Percentiles rank a stretch among this genome's conserved stretches.
Conservation (phyloP, 176 grass and related monocot species). For the Cymbopogon citratus region DNA sequence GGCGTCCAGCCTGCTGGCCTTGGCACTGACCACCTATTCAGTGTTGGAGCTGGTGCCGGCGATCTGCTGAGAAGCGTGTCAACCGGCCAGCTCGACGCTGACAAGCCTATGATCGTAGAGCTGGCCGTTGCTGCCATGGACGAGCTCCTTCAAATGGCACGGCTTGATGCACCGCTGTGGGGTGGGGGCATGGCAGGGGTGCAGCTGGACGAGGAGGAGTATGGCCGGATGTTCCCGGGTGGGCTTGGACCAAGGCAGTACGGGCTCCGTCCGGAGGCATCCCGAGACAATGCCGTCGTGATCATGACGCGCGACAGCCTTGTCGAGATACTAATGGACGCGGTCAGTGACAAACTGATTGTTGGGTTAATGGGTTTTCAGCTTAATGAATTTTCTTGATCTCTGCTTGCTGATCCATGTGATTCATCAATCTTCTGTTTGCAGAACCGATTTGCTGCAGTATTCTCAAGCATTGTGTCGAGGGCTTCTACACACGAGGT, state of each 20-base stretch:
- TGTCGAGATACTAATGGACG: constrained; percentile 81
- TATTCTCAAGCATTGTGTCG: constrained; percentile 87
- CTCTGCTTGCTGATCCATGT: not conserved
- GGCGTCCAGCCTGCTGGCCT: constrained; percentile 15
- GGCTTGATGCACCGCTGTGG: constrained; percentile 69
- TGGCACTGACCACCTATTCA: constrained; percentile 42
- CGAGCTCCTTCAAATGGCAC: constrained; percentile 76
- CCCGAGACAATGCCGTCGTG: constrained; percentile 53
- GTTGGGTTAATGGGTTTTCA: not conserved
- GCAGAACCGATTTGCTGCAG: constrained; percentile 57
- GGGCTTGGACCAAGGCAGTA: constrained; percentile 63
- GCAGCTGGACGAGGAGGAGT: constrained; percentile 76
- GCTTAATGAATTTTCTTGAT: not conserved
- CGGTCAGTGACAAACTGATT: constrained; percentile 28
- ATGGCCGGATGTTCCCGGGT: constrained; percentile 49
- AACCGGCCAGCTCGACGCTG: constrained; percentile 37
- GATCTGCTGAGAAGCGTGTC: constrained; percentile 47
- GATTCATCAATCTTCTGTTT: not conserved
- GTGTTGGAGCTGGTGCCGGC: constrained; percentile 22
- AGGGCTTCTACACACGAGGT: constrained; percentile 61
- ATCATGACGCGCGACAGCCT: constrained; percentile 71
- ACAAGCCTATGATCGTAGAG: constrained; percentile 84
- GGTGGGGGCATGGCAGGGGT: not conserved
- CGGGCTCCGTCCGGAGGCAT: constrained; percentile 58
- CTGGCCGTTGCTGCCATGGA: constrained; percentile 90